Evolutionary conservation across 441 rosid species (phyloP).

Genomic region (Melastoma candidum): DNA sequence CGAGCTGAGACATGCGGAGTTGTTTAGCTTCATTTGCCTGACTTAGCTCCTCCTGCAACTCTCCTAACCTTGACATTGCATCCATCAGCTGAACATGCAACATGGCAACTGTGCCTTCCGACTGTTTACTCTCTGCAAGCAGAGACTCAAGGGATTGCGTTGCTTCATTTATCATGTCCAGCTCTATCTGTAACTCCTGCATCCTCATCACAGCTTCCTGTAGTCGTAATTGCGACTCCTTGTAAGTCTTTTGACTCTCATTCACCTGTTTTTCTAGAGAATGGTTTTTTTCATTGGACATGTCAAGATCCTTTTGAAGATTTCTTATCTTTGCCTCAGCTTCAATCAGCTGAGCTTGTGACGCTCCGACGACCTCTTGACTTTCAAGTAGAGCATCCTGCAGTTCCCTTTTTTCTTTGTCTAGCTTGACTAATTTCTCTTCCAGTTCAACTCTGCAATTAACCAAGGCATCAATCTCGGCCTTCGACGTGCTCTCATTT

Average conservation of each 20-base stretch:
- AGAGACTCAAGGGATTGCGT: conserved; percentile 46
- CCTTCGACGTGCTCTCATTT: conserved; percentile 16
- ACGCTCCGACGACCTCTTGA: not conserved
- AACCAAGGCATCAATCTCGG: conserved; percentile 42
- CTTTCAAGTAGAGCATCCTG: conserved; percentile 5
- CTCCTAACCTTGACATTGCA: no score
- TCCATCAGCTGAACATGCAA: conserved; percentile 24
- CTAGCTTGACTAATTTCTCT: conserved; percentile 36
- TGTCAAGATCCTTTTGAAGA: conserved; percentile 4
- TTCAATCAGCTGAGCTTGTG: conserved; percentile 3
- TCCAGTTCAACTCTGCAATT: conserved; percentile 37
- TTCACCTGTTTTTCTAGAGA: conserved; percentile 11
- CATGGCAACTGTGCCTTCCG: conserved; percentile 46
- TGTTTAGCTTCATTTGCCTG: no score
- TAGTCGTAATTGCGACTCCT: conserved; percentile 43
- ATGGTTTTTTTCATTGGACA: no score
- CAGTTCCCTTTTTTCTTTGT: conserved; percentile 25
- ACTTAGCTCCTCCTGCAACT: no score
- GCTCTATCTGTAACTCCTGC: conserved; percentile 44
- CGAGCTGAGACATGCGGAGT: no score
- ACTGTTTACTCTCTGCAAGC: conserved; percentile 35
- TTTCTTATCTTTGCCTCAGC: not conserved
- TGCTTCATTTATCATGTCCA: conserved; percentile 33
- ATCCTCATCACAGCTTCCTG: conserved; percentile 37
- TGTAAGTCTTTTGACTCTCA: conserved; percentile 28